These are phyloP conservation scores for Tephrocybe sp. DNA, from an alignment of 768 basidiomycete genomes.

Conservation along the genomic window DNA sequence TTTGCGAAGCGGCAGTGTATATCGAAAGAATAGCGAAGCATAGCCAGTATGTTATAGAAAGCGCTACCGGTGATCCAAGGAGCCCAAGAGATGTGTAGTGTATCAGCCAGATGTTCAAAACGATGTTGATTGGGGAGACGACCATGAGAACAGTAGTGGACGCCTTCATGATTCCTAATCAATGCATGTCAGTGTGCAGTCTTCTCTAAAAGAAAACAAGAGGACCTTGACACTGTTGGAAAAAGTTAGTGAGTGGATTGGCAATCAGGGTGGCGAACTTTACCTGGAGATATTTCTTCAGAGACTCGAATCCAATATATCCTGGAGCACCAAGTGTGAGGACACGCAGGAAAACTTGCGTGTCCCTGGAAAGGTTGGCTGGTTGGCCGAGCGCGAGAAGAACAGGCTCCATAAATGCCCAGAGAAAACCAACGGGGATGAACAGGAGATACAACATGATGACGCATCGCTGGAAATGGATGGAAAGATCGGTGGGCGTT, in stretches of 20 bases:
- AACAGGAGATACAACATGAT: slow-evolving; percentile 63
- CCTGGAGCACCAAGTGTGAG: slow-evolving; percentile 67
- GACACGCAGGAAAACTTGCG: slow-evolving; percentile 65
- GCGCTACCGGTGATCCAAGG: slow-evolving; percentile 65
- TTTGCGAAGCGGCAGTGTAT: slow-evolving; percentile 48
- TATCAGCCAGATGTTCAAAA: slow-evolving; percentile 58
- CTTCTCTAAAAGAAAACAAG: not conserved
- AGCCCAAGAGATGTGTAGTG: slow-evolving; percentile 64
- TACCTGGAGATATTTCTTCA: slow-evolving; percentile 74
- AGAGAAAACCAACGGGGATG: slow-evolving; percentile 60
- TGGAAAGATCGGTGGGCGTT: slow-evolving; percentile 60
- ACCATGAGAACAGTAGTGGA: slow-evolving; percentile 64
- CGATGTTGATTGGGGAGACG: slow-evolving; percentile 66
- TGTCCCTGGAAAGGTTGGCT: slow-evolving; percentile 52
- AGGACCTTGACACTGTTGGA: slow-evolving; percentile 58
- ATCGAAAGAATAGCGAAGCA: slow-evolving; percentile 57
- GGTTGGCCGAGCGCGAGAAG: slow-evolving; percentile 66
- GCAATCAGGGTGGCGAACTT: not conserved
- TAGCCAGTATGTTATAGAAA: slow-evolving; percentile 71
- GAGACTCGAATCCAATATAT: slow-evolving; percentile 72
- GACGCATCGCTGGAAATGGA: slow-evolving; percentile 73
- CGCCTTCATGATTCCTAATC: slow-evolving; percentile 70
- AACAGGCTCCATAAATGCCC: slow-evolving; percentile 65
- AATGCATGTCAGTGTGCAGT: not conserved
- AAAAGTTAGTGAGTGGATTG: not conserved